phyloP scores from a whole-genome alignment of 148 eudicot genomes.

The Rhododendron griersonianum region DNA sequence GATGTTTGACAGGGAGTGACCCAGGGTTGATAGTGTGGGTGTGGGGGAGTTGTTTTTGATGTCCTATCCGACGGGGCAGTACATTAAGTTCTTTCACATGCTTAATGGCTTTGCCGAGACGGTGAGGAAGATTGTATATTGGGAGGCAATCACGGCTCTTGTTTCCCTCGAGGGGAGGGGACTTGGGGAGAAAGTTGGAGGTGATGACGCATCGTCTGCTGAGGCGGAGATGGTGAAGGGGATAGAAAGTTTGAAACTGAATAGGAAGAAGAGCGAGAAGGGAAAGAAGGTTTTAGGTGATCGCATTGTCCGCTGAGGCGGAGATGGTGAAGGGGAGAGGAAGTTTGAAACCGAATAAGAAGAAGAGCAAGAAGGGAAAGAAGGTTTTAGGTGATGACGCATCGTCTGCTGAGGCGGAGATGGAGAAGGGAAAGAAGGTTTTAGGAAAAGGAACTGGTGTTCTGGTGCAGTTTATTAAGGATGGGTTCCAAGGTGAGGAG shows the following conservation, averaged over 20 bases:
- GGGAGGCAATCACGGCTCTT: conserved; percentile 56
- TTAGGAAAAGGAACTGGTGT: conserved; percentile 72
- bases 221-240: conserved; percentile 5
- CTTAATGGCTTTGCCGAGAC: conserved; percentile 34
- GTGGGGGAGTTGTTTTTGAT: conserved; percentile 23
- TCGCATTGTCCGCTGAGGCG: too few relatives aligned
- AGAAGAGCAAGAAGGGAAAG: too few relatives aligned
- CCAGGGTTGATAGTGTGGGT: conserved; percentile 8
- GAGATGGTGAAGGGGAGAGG: too few relatives aligned
- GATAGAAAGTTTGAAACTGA: conserved; percentile 21
- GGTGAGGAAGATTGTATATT: conserved; percentile 45
- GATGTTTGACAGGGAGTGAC: conserved; percentile 34
- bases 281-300: too few relatives aligned
- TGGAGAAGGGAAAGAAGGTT: conserved; percentile 49
- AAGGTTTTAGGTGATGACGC: too few relatives aligned
- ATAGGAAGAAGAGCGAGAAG: conserved; percentile 33
- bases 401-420: too few relatives aligned
- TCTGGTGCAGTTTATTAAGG: conserved; percentile 53
- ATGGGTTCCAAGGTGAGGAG: conserved; percentile 34
- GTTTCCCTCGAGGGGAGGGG: conserved; percentile 49
- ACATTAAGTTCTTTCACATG: conserved; percentile 38
- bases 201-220: neutral
- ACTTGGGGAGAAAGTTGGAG: conserved; percentile 6
- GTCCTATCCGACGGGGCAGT: conserved; percentile 26
- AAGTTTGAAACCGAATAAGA: too few relatives aligned